Conservation (phyloP, 768 basidiomycete genomes). For the Lentinula boryana region DNA sequence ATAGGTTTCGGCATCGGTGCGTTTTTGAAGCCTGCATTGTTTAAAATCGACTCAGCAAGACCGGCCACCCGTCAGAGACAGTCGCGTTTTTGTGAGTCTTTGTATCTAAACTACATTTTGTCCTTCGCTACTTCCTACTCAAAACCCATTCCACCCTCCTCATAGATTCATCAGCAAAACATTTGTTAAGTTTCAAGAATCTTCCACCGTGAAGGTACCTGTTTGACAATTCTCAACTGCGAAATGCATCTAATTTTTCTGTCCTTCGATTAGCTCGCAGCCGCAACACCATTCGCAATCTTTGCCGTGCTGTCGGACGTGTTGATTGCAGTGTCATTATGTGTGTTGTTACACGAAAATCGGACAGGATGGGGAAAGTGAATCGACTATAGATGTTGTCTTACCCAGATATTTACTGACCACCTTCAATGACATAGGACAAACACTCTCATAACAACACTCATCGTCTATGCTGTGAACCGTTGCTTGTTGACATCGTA, state of each 20-base stretch:
- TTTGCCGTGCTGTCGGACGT: slow-evolving; percentile 41
- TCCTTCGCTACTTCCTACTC: no score
- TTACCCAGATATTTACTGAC: no score
- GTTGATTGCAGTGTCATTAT: slow-evolving; percentile 34
- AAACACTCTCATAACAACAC: slow-evolving; percentile 31
- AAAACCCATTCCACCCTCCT: not conserved
- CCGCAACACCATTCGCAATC: slow-evolving; percentile 37
- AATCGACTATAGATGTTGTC: not conserved
- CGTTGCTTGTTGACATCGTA: slow-evolving; percentile 44
- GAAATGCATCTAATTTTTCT: no score
- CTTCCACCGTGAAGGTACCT: slow-evolving; percentile 25
- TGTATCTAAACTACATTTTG: no score
- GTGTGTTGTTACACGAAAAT: slow-evolving; percentile 33
- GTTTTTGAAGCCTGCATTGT: slow-evolving; percentile 18
- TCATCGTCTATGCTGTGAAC: slow-evolving; percentile 46
- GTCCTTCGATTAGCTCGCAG: slow-evolving; percentile 22
- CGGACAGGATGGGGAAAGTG: slow-evolving; percentile 31
- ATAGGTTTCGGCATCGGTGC: slow-evolving; percentile 30
- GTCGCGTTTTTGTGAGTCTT: no score
- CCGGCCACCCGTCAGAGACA: no score
- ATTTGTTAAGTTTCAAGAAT: slow-evolving; percentile 18
- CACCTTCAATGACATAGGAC: slow-evolving; percentile 22
- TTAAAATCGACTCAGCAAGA: not conserved
- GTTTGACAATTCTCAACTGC: not conserved
- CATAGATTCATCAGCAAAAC: slow-evolving; percentile 31